Base-by-base conservation (phyloP, 2,329 filamentous ascomycete species). In the Truncatella angustata region DNA sequence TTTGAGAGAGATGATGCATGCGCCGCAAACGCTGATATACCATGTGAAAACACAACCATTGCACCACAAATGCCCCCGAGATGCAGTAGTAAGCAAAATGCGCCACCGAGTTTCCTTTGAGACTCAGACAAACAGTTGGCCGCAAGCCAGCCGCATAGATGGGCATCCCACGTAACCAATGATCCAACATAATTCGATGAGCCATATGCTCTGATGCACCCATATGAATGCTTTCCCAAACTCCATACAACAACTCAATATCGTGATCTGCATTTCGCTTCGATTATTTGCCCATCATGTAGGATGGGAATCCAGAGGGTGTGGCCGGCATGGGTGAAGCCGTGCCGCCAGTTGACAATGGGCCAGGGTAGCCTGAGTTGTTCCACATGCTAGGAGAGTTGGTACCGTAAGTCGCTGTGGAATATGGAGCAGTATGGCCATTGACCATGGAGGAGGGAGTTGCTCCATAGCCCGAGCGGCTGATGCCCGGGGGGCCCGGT, bases 401-500 rank as follows among this genome's bases (percentile, higher is more conserved):
- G 20, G 32, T 52, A 7, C 58, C 44, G 45, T 63, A 68, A 28
- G 37, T 54, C 12, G 54, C 47, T 12, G 59, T 49, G 24, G 60
- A 57, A 50, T 60, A 64, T 9, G 63, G 54, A 18, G 59, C 54
- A 39, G 42, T 61, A 21, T 58, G 50, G 23, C 59, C 60, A 30
- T 51, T 62, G 6, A 59, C 49, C 14, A 58, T 50, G 5, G 58
- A 34, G 12, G 60, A 60, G 18, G 50, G 9, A 28, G 53, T 52
- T 36, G 49, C 46, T 28, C 58, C 63, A 36, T 62, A 65, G 18
- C 52, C 44, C 32, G 56, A 48, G 28, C 69, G 64, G 43, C 60
- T 60, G 4, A 93, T 75, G 11, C 89, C 90, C 2, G 90, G 89
- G 12, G 91, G 91, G 5, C 84, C 85, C 2, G 83, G 68, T 7